A percentile compares a stretch with the other conserved stretches of the same genome.
Conservation (phyloP, 345 rosid genomes). For the Euphorbia pulcherrima region DNA sequence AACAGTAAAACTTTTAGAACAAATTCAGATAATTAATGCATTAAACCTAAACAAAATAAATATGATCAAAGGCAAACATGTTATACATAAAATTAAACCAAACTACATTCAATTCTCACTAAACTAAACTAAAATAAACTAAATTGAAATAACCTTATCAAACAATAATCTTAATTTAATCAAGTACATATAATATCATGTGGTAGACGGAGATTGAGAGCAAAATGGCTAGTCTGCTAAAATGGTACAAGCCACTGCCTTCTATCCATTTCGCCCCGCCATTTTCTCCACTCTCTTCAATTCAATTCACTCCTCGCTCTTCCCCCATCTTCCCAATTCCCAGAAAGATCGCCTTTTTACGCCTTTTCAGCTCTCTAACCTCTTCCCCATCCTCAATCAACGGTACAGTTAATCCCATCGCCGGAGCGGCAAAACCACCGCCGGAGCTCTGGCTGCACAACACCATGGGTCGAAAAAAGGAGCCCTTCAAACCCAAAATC, state of each 20-base stretch:
- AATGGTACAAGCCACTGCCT: constrained; percentile 42
- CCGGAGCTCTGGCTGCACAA: constrained; percentile 73
- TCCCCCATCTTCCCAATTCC: background rate
- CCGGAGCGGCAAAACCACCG: background rate
- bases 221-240: constrained; percentile 52
- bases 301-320: constrained; percentile 21
- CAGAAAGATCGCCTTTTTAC: constrained; percentile 26
- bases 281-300: constrained; percentile 25
- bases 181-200: background rate
- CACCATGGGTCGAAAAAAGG: constrained; percentile 76
- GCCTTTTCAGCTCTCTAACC: constrained; percentile 36
- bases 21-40: too few species aligned
- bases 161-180: too few species aligned
- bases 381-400: constrained; percentile 30
- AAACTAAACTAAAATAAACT: too few species aligned
- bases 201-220: background rate
- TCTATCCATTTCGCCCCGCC: constrained; percentile 38
- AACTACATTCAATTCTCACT: too few species aligned
- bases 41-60: too few species aligned
- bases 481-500: constrained; percentile 61
- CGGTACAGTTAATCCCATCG: constrained; percentile 14
- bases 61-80: too few species aligned
- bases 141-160: too few species aligned
- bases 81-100: too few species aligned
- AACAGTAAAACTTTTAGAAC: too few species aligned